Conservation (phyloP, 371 early-diverging fungal species). For the Mucor piriformis region DNA sequence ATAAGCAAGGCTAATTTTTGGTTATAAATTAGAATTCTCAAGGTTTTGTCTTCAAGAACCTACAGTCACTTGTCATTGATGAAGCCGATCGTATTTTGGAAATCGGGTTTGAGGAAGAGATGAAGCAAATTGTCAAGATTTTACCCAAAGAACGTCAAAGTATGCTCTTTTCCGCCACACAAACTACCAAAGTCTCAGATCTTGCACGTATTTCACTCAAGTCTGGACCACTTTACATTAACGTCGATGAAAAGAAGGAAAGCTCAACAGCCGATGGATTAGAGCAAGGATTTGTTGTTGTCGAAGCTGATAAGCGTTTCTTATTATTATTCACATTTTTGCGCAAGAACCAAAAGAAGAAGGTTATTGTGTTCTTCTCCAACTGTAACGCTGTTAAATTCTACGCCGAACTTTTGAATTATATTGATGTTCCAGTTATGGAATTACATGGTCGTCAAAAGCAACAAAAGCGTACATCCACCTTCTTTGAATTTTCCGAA, state of each 20-base stretch:
- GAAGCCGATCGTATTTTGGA: slow-evolving; percentile 99
- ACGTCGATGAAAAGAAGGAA: slow-evolving; percentile 91
- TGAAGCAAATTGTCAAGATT: slow-evolving; percentile 94
- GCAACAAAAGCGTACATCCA: slow-evolving; percentile 94
- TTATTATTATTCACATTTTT: slow-evolving; percentile 93
- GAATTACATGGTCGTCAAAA: slow-evolving; percentile 95
- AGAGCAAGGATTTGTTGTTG: slow-evolving; percentile 96
- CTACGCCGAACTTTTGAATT: slow-evolving; percentile 93
- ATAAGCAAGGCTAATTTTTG: background rate
- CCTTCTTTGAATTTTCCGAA: slow-evolving; percentile 96
- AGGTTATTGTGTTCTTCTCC: slow-evolving; percentile 97
- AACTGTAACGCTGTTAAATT: slow-evolving; percentile 95
- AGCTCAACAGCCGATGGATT: slow-evolving; percentile 92
- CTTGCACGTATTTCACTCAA: slow-evolving; percentile 95
- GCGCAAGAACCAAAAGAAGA: slow-evolving; percentile 92
- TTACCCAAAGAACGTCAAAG: slow-evolving; percentile 89
- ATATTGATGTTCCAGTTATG: slow-evolving; percentile 95
- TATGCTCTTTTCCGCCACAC: slow-evolving; percentile 98
- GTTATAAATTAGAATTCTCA: slow-evolving; percentile 77
- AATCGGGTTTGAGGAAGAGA: slow-evolving; percentile 98
- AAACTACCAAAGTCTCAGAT: slow-evolving; percentile 96
- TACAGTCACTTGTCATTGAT: slow-evolving; percentile 94
- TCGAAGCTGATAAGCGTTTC: slow-evolving; percentile 89
- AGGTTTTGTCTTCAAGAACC: slow-evolving; percentile 89
- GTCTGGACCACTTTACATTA: slow-evolving; percentile 92